These are phyloP conservation scores for Ophiostoma tasmaniense DNA, from an alignment of 2,329 filamentous ascomycete species.

Conservation along the genomic window DNA sequence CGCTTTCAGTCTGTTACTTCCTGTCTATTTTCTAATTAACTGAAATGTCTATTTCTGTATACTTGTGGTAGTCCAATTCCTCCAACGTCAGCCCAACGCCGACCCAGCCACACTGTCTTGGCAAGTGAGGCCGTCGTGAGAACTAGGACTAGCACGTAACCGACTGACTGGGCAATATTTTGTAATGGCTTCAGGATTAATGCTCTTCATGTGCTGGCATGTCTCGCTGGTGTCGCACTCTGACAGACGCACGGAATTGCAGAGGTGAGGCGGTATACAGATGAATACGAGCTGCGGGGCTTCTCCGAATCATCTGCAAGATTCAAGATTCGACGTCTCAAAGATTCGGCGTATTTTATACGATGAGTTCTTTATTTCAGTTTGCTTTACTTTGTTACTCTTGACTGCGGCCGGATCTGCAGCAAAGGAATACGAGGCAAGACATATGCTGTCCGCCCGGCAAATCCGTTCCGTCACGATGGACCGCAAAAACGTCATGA, in stretches of 20 bases:
- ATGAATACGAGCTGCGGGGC: constrained; percentile 3
- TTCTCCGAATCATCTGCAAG: neutral
- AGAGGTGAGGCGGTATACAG: neutral
- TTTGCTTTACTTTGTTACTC: neutral
- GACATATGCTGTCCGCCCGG: neutral
- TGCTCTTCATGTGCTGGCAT: neutral
- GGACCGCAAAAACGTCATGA: neutral
- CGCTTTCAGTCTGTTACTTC: too few relatives aligned
- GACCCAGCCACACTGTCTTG: neutral
- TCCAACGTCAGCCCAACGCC: neutral
- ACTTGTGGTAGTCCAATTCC: neutral
- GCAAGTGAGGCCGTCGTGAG: neutral
- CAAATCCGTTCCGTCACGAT: neutral
- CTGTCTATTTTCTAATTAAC: neutral
- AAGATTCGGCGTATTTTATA: neutral
- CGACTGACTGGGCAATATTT: neutral
- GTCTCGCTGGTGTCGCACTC: neutral
- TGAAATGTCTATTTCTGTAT: neutral
- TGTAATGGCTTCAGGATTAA: neutral
- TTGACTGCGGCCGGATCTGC: neutral
- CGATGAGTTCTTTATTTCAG: neutral
- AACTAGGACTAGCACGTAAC: neutral
- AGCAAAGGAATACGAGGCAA: neutral
- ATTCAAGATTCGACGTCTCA: neutral
- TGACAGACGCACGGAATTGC: neutral